Base-by-base conservation (phyloP, 345 rosid species). In the Rubroshorea leprosula region DNA sequence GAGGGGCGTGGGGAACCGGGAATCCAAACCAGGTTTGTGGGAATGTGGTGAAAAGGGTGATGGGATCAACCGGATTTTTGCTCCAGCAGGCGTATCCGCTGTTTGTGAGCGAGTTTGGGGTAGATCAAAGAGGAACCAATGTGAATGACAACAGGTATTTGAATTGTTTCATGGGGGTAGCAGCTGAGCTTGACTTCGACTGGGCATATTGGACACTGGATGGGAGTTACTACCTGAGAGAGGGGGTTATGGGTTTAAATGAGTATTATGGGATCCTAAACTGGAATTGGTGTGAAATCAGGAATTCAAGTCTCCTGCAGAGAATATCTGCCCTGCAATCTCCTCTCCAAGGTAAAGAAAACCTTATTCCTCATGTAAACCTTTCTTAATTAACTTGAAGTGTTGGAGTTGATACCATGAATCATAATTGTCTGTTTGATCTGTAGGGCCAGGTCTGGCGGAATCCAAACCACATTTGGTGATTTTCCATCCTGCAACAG, bases 121-220 rank as follows among this genome's bases (percentile, higher is more conserved):
- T 80, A 23, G 96, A 94, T 66, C 70, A 72, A 54, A 81, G 90
- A 58, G 97, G 96, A 2, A 47, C 63, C 10, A 94, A 82, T 64
- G 62, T 53, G 18, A 73, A 78, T 47, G 96, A 85, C 51, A 72
- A 90, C 31, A 67, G 95, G 57, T 94, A 85, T 62, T 46, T 90
- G 22, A 82, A 74, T 47, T 90, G 99, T 74, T 72, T 90, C 71
- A 63, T 76, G 39, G 81, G 89, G 20, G 65, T 72, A 58, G 89
- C 86, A 0, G 95, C 93, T 23, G 96, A 83, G 20, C 80, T 83
- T 20, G 99, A 94, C 71, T 61, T 81, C 16, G 97, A 94, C 47
- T 90, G 88, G 96, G 87, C 92, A 0, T 26, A 83, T 17, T 94
- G 97, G 99, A 87, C 95, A 0, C 29, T 90, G 10, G 84, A 69